These are phyloP conservation scores for Sarocladium kiliense DNA, from an alignment of 2,329 filamentous ascomycete species.

Conservation along the genomic window DNA sequence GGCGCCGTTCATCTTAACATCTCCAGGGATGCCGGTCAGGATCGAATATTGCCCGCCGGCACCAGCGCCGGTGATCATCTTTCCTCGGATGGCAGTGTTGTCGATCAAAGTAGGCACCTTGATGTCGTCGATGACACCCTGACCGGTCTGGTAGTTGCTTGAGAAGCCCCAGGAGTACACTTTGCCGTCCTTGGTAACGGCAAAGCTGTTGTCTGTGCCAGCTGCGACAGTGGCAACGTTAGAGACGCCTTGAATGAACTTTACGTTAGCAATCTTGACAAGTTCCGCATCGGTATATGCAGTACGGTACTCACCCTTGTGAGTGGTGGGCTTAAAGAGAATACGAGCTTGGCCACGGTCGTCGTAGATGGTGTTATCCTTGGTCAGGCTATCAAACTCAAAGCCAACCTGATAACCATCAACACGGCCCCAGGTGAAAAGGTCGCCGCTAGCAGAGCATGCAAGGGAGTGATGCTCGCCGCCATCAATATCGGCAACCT, in stretches of 20 bases:
- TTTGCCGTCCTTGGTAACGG: conserved; percentile 63
- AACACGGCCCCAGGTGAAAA: conserved; percentile 56
- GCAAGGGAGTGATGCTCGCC: conserved; percentile 70
- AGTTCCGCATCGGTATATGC: not conserved
- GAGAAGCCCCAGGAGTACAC: conserved; percentile 80
- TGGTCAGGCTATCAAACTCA: conserved; percentile 41
- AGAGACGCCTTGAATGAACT: conserved; percentile 34
- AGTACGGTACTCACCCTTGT: conserved; percentile 36
- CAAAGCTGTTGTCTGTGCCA: conserved; percentile 70
- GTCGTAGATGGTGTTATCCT: conserved; percentile 56
- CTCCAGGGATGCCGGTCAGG: conserved; percentile 41
- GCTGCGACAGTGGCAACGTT: conserved; percentile 52
- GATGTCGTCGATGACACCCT: conserved; percentile 74
- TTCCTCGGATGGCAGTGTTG: conserved; percentile 74
- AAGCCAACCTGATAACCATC: conserved; percentile 52
- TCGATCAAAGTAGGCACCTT: conserved; percentile 73
- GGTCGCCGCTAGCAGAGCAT: conserved; percentile 49
- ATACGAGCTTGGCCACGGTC: conserved; percentile 60
- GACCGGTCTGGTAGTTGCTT: conserved; percentile 73
- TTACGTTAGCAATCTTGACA: conserved; percentile 4
- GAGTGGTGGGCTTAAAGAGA: conserved; percentile 38
- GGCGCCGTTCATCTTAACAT: conserved; percentile 24
- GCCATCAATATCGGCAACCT: conserved; percentile 65
- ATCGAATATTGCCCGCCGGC: conserved; percentile 83
- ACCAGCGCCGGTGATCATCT: conserved; percentile 71